Evolutionary conservation across 2,329 filamentous ascomycete genomes (phyloP).

Genomic region (Sporothrix brunneoviolacea): DNA sequence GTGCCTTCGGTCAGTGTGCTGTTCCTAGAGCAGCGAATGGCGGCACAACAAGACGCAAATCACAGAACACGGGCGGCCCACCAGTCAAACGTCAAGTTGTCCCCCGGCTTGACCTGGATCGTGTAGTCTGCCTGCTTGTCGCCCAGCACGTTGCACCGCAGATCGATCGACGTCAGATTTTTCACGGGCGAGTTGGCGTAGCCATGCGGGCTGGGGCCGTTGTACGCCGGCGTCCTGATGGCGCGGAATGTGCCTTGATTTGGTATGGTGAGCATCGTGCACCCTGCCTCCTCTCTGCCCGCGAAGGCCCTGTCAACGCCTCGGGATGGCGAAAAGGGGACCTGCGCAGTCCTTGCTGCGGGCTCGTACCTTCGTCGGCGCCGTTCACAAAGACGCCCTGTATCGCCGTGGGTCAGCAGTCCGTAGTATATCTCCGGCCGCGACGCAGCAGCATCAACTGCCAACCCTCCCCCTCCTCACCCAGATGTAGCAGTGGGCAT

Average conservation of each 20-base stretch:
- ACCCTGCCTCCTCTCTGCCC: too few relatives aligned
- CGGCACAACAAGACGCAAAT: too few relatives aligned
- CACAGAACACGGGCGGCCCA: too few relatives aligned
- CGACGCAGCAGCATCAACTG: too few relatives aligned
- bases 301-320: too few relatives aligned
- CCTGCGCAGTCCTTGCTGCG: too few relatives aligned
- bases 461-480: too few relatives aligned
- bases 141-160: constrained; percentile 34
- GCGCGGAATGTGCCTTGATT: constrained; percentile 16
- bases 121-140: constrained; percentile 30
- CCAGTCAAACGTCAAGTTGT: constrained; percentile 33
- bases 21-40: too few relatives aligned
- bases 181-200: constrained; percentile 35
- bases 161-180: constrained; percentile 30
- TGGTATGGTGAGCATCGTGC: not conserved
- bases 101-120: constrained; percentile 27
- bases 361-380: constrained; percentile 22
- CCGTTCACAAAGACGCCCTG: constrained; percentile 23
- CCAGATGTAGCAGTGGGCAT: constrained; percentile 21
- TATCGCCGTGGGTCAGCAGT: too few relatives aligned
- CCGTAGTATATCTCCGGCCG: too few relatives aligned
- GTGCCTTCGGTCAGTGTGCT: not conserved
- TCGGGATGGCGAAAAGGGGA: too few relatives aligned
- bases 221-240: constrained; percentile 23
- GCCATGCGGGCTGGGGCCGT: constrained; percentile 28